A percentile compares a stretch with the other conserved stretches of the same genome.
phyloP scores from a whole-genome alignment of 2,329 filamentous ascomycete species.

The Apiospora malaysiana region DNA sequence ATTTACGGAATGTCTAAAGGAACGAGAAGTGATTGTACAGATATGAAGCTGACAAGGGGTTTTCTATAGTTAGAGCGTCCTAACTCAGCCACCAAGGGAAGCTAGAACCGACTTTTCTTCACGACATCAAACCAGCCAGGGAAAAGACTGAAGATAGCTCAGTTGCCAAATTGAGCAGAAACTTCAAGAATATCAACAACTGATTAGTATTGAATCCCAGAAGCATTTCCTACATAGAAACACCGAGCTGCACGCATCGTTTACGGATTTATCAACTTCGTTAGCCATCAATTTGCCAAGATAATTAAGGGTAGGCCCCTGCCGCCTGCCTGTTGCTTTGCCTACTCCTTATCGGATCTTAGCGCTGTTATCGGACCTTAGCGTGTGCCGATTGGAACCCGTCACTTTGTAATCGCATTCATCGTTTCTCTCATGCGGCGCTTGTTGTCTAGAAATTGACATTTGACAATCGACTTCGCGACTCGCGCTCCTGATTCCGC shows the following conservation, averaged over 20 bases:
- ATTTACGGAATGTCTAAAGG: not conserved
- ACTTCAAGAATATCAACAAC: not conserved
- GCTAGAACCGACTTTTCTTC: not conserved
- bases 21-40: not conserved
- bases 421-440: not conserved
- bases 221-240: not conserved
- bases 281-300: not conserved
- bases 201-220: not conserved
- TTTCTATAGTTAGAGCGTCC: not conserved
- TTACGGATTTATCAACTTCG: not conserved
- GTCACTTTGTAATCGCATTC: constrained; percentile 8
- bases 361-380: constrained; percentile 2
- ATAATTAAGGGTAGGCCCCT: not conserved
- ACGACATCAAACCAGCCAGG: not conserved
- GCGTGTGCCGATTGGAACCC: not conserved
- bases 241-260: not conserved
- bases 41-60: constrained; percentile 5
- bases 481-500: not conserved
- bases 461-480: not conserved
- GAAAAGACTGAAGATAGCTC: not conserved
- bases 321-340: too few relatives aligned
- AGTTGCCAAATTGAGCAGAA: not conserved
- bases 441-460: constrained; percentile 2
- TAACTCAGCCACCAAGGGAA: constrained; percentile 9
- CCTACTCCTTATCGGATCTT: not conserved